Evolutionary conservation across 352 stramenopile species (phyloP), one percentile per base, ranked within the genome.

Genomic region (Peronosclerospora sorghi): DNA sequence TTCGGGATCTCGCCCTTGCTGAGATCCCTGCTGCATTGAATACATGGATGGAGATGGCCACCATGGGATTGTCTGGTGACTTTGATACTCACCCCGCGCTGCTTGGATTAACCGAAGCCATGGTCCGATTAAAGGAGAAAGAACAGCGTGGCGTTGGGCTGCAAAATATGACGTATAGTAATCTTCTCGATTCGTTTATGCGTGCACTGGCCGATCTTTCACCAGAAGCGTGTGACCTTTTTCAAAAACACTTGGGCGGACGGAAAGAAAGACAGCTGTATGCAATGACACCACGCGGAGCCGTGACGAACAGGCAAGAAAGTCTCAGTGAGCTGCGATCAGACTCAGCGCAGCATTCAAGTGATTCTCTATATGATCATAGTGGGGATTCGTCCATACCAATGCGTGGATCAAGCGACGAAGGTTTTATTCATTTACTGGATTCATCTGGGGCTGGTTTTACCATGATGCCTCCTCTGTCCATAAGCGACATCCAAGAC

Each of bases 91-190:
- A 84, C 29, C 63, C 73, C n/a, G 59, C 73, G 20, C 53, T 86
- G 9, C 36, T 90, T 4, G 78, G 74, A 0, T 36, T 90, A 12
- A 45, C 81, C 1, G 74, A 90, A 44, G 70, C 60, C 6, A 85
- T 90, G 66, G 62, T 81, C 17, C 61, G 58, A n/a, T 52, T 82
- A 8, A 87, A 85, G 35, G 68, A 87, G 38, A 90, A 90, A 48
- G 66, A 87, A 37, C 56, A 67, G 2, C 77, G 77, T 18, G 74
- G 77, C 6, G 74, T 90, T 5, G 77, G 77, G 0, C 49, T 85
- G 42, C 78, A 90, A 53, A 90, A 90, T 49, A 90, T 90, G 78
- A 61, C 40, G 14, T 86, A 85, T 49, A 85, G 59, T 27, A 52
- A 71, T 21, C 59, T 66, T 17, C 53, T 90, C 10, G 73, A 90